These are phyloP conservation scores for Saccharomycopsis capsularis DNA, from an alignment of 805 yeast species.

Conservation along the genomic window DNA sequence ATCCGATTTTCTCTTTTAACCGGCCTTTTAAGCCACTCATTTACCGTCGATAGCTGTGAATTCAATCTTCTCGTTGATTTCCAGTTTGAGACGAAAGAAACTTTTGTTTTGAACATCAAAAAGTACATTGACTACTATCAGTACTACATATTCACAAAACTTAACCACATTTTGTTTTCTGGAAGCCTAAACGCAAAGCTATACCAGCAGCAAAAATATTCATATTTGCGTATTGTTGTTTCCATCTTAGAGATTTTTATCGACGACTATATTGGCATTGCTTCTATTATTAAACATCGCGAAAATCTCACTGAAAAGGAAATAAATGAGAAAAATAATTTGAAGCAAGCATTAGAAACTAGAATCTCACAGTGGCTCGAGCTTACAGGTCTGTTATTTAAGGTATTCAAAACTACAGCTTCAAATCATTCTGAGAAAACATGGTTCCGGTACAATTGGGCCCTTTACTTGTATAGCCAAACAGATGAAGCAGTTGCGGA, in stretches of 20 bases:
- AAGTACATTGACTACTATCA: conserved; percentile 20
- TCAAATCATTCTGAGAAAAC: conserved; percentile 13
- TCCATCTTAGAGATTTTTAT: conserved; percentile 39
- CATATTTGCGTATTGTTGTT: conserved; percentile 27
- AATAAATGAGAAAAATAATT: conserved; percentile 1
- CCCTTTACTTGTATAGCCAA: conserved; percentile 38
- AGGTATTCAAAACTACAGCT: background rate
- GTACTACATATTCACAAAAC: background rate
- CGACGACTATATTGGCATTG: conserved; percentile 35
- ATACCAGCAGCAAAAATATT: background rate
- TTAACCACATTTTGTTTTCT: conserved; percentile 4
- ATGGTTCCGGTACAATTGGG: conserved; percentile 42
- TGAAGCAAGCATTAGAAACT: conserved; percentile 30
- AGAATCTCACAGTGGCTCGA: conserved; percentile 45
- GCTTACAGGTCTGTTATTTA: too few species aligned
- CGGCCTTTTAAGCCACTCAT: background rate
- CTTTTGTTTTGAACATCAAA: conserved; percentile 7
- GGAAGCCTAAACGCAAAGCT: background rate
- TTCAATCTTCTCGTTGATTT: conserved; percentile 5
- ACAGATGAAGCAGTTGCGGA: too few species aligned
- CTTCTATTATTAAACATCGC: conserved; percentile 23
- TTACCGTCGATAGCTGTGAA: background rate
- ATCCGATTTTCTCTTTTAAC: conserved; percentile 8
- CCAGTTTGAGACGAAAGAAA: conserved; percentile 5
- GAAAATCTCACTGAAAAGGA: conserved; percentile 6